Percentiles rank a stretch among this genome's conserved stretches.
Evolutionary conservation across 148 eudicot species (phyloP).

Genomic region (Beta vulgaris): DNA sequence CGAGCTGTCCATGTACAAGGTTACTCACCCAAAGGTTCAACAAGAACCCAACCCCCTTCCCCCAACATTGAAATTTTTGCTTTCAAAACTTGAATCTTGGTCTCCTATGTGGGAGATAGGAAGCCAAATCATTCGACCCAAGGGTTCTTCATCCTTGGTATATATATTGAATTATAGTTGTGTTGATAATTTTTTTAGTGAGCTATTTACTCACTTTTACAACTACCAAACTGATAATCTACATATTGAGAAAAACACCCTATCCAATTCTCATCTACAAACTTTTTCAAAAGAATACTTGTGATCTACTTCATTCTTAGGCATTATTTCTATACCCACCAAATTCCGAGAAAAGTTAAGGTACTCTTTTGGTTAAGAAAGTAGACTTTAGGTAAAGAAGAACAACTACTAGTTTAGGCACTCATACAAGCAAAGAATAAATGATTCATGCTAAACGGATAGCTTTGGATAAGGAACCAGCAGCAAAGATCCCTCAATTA

Average conservation of each 20-base stretch:
- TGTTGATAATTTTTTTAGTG: too few relatives aligned
- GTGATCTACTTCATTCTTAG: constrained; percentile 15
- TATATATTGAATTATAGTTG: too few relatives aligned
- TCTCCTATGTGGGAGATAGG: too few relatives aligned
- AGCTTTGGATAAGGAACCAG: constrained; percentile 21
- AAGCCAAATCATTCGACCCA: too few relatives aligned
- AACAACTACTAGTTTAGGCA: constrained; percentile 12
- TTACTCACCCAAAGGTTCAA: too few relatives aligned
- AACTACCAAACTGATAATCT: too few relatives aligned
- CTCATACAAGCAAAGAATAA: constrained; percentile 12
- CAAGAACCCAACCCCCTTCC: too few relatives aligned
- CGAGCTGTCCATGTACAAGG: too few relatives aligned
- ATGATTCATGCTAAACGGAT: constrained; percentile 12
- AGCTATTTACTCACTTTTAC: too few relatives aligned
- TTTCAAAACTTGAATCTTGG: too few relatives aligned
- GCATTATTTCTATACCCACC: background rate
- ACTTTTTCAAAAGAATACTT: background rate
- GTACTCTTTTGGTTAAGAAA: constrained; percentile 23
- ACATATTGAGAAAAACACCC: background rate
- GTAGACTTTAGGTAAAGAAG: constrained; percentile 12
- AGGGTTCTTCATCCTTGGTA: too few relatives aligned
- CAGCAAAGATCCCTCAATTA: background rate
- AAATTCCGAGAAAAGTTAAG: background rate
- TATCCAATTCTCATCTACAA: background rate
- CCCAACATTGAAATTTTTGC: too few relatives aligned